Evolutionary conservation across 768 basidiomycete species (phyloP), one percentile per base, ranked within the genome.

Genomic region (Naganishia vishniacii): DNA sequence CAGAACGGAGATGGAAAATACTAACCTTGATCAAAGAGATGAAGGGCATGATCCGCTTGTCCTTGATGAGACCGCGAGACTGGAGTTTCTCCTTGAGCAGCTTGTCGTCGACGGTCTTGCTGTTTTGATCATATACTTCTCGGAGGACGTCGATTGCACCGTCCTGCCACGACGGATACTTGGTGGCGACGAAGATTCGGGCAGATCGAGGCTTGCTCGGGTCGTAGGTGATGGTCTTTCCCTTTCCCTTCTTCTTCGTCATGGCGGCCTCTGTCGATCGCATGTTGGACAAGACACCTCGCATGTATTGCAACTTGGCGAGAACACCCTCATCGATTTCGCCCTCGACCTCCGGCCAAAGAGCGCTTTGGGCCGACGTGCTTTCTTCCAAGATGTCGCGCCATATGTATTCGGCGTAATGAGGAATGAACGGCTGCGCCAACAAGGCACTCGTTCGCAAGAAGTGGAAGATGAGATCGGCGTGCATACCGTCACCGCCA

Each of bases 21-120:
- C 81, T 40, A 59, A 92, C 94, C 86, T 95, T 93, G 85, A 97
- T 88, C 31, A 82, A 79, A 65, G 94, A 89, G 48, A 92, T 84
- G 79, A 94, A 97, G 6, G 93, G 93, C 94, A 97, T 98, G 44
- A 83, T 83, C 45, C 86, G 84, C 81, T 98, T 98, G 80, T 98
- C 91, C 82, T 95, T 97, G 79, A 92, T 86, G 75, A 97, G 74
- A 4, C 89, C 91, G 23, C 81, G 82, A 73, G 84, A 81, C 9
- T 81, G 82, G 75, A 98, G 75, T 68, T 83, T 69, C 70, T 84
- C 80, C 75, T 86, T 83, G 56, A 93, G 84, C 75, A 85, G 86
- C 40, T 79, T 84, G 73, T 97, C 92, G 72, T 99, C 89, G 34
- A 97, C 86, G 69, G 81, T 83, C 64, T 84, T 82, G 32, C 48